Percentiles rank a stretch among this genome's conserved stretches.
Evolutionary conservation across 139 green algal species (phyloP).

Genomic region (Chlamydomonas sp.): DNA sequence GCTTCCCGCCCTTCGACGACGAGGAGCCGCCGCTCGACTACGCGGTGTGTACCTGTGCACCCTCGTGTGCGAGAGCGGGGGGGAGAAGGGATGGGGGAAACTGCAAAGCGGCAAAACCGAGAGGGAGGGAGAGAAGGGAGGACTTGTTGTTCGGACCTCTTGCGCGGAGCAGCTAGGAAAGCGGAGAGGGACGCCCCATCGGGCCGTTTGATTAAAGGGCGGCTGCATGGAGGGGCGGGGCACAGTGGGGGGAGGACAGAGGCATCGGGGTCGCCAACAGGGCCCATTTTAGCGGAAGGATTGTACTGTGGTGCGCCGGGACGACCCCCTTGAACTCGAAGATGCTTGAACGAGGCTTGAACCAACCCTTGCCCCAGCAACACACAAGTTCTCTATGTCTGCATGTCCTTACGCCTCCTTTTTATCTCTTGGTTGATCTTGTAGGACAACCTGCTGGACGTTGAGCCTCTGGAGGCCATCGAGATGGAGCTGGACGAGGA

Average conservation of each 20-base stretch:
- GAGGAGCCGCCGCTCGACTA: constrained; percentile 99
- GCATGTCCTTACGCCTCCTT: too few species aligned
- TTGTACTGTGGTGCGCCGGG: too few species aligned
- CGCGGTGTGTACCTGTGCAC: constrained; percentile 73
- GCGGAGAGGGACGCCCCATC: too few species aligned
- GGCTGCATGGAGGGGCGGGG: too few species aligned
- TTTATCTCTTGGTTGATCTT: too few species aligned
- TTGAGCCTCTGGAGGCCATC: constrained; percentile 97
- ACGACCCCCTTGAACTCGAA: too few species aligned
- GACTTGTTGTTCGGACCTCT: not conserved
- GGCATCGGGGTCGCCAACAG: too few species aligned
- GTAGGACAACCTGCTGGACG: constrained; percentile 62
- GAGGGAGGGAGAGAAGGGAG: not conserved
- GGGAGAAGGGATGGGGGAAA: not conserved
- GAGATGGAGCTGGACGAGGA: constrained; percentile 98
- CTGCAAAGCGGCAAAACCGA: not conserved
- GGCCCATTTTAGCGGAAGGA: too few species aligned
- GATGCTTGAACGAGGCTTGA: too few species aligned
- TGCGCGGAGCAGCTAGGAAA: too few species aligned
- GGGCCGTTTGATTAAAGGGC: too few species aligned
- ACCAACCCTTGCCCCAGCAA: not conserved
- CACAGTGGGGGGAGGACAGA: too few species aligned
- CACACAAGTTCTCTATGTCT: not conserved
- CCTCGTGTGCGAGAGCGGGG: not conserved
- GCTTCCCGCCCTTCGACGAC: constrained; percentile 99